Evolutionary conservation across 345 rosid species (phyloP).

Genomic region (Linum tenue): DNA sequence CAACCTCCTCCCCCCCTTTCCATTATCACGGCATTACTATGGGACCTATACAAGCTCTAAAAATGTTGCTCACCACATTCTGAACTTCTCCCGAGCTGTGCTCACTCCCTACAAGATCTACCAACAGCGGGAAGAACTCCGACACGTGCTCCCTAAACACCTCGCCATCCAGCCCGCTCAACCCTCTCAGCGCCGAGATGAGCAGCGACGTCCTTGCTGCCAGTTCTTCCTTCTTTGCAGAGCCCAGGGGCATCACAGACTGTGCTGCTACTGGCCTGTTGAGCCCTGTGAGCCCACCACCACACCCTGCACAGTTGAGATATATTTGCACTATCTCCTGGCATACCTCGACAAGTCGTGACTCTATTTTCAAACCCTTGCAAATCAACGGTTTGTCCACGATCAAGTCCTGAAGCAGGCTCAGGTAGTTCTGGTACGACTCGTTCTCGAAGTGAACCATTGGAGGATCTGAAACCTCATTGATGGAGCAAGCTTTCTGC

Average conservation of each 20-base stretch:
- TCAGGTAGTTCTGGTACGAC: conserved; percentile 58
- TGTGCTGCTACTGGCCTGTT: conserved; percentile 22
- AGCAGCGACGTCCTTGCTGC: conserved; percentile 59
- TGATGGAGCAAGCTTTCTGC: conserved; percentile 56
- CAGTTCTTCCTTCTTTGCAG: conserved; percentile 72
- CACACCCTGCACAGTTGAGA: conserved; percentile 38
- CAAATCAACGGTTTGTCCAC: conserved; percentile 32
- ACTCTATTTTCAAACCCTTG: conserved; percentile 45
- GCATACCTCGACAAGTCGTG: conserved; percentile 45
- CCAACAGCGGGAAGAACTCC: conserved; percentile 58
- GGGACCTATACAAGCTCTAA: conserved; percentile 78
- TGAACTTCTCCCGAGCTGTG: conserved; percentile 78
- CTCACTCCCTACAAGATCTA: conserved; percentile 71
- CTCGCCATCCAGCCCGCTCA: conserved; percentile 44
- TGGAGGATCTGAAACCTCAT: conserved; percentile 76
- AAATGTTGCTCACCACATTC: conserved; percentile 50
- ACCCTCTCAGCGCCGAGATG: conserved; percentile 44
- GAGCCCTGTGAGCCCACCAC: conserved; percentile 15
- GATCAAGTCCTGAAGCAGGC: conserved; percentile 48
- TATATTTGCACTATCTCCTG: conserved; percentile 50
- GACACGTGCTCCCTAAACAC: conserved; percentile 44
- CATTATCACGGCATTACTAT: neutral
- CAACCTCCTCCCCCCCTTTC: neutral
- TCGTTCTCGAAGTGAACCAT: conserved; percentile 83
- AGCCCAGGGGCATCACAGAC: conserved; percentile 63